phyloP scores from a whole-genome alignment of 1,139 yeast genomes.

The Candida dubliniensis region DNA sequence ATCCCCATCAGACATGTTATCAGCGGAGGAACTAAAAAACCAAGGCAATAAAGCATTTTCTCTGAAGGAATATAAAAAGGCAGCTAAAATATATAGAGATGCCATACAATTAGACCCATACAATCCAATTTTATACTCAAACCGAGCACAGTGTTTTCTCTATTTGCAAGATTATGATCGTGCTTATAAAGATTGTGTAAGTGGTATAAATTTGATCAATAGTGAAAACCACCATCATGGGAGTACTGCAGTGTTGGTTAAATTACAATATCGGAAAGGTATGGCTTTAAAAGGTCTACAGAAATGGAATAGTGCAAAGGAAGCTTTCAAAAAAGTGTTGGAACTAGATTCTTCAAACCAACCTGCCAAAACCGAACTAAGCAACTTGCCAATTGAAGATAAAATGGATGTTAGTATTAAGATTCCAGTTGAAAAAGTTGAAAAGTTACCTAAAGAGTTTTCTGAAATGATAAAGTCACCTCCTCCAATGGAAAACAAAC shows the following conservation, averaged over 20 bases:
- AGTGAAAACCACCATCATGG: conserved; percentile 13
- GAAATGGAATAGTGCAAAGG: conserved; percentile 30
- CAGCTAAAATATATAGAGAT: conserved; percentile 61
- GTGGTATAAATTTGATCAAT: conserved; percentile 44
- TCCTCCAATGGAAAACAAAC: background rate
- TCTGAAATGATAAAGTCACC: conserved; percentile 6
- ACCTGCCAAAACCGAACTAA: conserved; percentile 31
- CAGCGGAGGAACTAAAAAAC: conserved; percentile 35
- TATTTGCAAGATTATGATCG: conserved; percentile 54
- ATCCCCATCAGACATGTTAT: conserved; percentile 12
- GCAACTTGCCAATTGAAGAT: conserved; percentile 12
- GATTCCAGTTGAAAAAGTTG: conserved; percentile 47
- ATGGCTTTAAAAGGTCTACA: conserved; percentile 42
- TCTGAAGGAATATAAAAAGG: conserved; percentile 50
- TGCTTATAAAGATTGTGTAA: conserved; percentile 61
- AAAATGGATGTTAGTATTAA: conserved; percentile 10
- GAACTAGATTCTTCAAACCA: conserved; percentile 45
- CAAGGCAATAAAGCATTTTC: conserved; percentile 72
- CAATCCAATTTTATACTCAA: conserved; percentile 70
- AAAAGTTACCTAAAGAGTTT: conserved; percentile 45
- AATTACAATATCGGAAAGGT: conserved; percentile 61
- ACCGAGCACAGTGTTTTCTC: conserved; percentile 73
- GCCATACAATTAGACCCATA: conserved; percentile 59
- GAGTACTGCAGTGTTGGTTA: conserved; percentile 38
- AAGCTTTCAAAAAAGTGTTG: conserved; percentile 43